These are phyloP conservation scores for Lipomyces japonicus DNA, from an alignment of 805 yeast species.

Conservation along the genomic window DNA sequence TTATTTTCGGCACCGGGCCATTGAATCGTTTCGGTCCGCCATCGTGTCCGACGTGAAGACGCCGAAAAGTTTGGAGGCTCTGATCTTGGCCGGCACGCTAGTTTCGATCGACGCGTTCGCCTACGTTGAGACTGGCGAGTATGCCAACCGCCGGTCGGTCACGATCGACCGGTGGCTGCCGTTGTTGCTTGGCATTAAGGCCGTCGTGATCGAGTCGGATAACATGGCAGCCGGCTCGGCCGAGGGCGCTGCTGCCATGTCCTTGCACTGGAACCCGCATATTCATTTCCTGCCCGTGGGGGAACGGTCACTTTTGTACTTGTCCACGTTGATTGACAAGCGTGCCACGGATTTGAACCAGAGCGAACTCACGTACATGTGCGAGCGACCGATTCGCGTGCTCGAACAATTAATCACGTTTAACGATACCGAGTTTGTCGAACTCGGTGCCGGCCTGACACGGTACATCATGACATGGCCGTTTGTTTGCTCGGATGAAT, in stretches of 20 bases:
- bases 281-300: conserved; percentile 25
- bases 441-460: conserved; percentile 24
- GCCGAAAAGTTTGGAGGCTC: conserved; percentile 21
- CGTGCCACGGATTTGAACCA: conserved; percentile 28
- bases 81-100: conserved; percentile 25
- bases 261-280: conserved; percentile 26
- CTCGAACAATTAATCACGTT: conserved; percentile 26
- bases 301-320: conserved; percentile 22
- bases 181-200: conserved; percentile 23
- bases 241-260: neutral
- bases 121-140: conserved; percentile 20
- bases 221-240: neutral
- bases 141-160: conserved; percentile 16
- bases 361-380: conserved; percentile 21
- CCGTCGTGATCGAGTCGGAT: conserved; percentile 25
- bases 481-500: conserved; percentile 27
- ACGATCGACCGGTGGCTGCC: conserved; percentile 29
- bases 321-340: conserved; percentile 22
- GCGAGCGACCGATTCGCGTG: conserved; percentile 26
- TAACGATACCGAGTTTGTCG: conserved; percentile 25
- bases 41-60: conserved; percentile 20
- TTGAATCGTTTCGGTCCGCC: conserved; percentile 19
- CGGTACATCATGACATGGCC: conserved; percentile 29
- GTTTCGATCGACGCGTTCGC: conserved; percentile 27
- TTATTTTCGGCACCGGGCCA: conserved; percentile 25